These are phyloP conservation scores for Plantago lanceolata DNA, from an alignment of 305 asterid genomes.

Conservation along the genomic window DNA sequence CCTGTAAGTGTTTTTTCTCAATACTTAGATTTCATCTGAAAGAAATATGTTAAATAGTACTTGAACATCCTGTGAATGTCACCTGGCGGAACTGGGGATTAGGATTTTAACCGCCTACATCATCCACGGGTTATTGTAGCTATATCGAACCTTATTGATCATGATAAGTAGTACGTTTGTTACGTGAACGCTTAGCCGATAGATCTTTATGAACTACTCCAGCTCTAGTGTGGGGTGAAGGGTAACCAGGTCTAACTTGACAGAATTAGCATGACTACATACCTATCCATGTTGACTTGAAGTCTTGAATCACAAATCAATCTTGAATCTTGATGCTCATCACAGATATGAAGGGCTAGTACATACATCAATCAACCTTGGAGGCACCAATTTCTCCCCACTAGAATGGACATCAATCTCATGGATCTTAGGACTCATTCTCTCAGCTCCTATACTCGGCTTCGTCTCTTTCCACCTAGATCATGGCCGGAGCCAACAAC, in stretches of 20 bases:
- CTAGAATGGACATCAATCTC: slow-evolving; percentile 77
- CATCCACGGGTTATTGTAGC: no score
- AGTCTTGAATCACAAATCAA: background rate
- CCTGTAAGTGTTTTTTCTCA: slow-evolving; percentile 43
- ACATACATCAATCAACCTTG: slow-evolving; percentile 42
- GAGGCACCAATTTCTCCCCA: slow-evolving; percentile 48
- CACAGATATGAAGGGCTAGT: slow-evolving; percentile 61
- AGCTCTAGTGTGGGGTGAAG: no score
- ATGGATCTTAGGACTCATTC: slow-evolving; percentile 68
- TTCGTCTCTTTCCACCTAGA: slow-evolving; percentile 64
- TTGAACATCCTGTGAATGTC: no score
- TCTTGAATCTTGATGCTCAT: background rate
- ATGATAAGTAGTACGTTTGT: no score
- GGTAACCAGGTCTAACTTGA: background rate
- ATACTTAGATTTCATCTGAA: background rate
- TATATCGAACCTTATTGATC: no score
- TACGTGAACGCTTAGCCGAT: no score
- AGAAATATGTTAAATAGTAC: no score
- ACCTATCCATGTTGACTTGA: background rate
- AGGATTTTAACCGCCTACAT: no score
- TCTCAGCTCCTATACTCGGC: slow-evolving; percentile 65
- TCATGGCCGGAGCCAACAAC: slow-evolving; percentile 53
- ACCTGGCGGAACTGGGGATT: no score
- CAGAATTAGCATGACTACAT: background rate
- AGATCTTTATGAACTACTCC: no score